These are phyloP conservation scores for Chlamydomonas eustigma DNA, from an alignment of 139 green algal genomes.

Conservation along the genomic window DNA sequence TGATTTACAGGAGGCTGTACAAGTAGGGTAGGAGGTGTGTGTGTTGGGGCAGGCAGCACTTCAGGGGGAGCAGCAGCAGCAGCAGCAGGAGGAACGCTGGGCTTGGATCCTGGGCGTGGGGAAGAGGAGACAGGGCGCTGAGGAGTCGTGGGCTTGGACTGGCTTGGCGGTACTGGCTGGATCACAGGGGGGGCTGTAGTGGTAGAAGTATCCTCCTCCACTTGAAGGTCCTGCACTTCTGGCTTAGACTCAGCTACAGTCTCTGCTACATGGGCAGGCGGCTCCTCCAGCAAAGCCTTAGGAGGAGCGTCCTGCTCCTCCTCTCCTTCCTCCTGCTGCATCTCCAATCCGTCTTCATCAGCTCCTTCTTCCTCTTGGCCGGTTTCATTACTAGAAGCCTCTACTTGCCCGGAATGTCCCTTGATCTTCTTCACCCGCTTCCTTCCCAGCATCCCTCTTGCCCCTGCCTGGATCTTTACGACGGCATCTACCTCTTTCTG, in stretches of 20 bases:
- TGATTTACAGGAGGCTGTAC: background rate
- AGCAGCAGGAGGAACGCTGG: no score
- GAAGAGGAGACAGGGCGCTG: background rate
- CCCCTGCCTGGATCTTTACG: background rate
- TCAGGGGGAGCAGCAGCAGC: no score
- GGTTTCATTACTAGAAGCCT: background rate
- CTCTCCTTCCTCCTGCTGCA: no score
- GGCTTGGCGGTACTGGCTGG: background rate
- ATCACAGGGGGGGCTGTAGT: no score
- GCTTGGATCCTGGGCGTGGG: background rate
- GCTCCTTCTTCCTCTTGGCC: no score
- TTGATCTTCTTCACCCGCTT: background rate
- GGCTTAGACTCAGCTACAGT: no score
- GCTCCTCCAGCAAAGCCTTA: background rate
- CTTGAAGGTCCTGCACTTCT: no score
- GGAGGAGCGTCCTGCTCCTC: no score
- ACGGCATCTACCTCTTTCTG: background rate
- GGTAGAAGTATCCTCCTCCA: no score
- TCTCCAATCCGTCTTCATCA: no score
- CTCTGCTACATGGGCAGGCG: no score
- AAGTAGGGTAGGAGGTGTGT: background rate
- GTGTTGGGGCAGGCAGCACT: background rate
- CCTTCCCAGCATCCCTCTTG: background rate
- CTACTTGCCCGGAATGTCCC: background rate
- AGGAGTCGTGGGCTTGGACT: conserved; percentile 4